A percentile compares a stretch with the other conserved stretches of the same genome.
These are phyloP conservation scores for Posidonia oceanica DNA, from an alignment of 116 monocot species.

Conservation along the genomic window DNA sequence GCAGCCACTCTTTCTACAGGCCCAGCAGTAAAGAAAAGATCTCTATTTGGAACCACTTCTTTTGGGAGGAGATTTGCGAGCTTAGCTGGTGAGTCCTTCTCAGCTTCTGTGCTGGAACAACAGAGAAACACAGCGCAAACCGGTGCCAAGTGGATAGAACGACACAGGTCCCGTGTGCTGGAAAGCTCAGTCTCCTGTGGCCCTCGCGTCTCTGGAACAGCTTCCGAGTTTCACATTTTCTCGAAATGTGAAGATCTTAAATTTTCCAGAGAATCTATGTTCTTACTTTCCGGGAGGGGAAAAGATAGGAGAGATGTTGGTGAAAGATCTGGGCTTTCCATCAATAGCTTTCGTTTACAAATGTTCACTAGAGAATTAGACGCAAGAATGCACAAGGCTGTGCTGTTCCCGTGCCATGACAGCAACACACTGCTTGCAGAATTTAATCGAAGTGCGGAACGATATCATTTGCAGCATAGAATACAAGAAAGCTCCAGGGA, in stretches of 20 bases:
- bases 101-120: no score
- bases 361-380: not conserved
- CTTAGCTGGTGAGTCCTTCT: not conserved
- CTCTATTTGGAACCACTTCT: not conserved
- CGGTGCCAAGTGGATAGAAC: not conserved
- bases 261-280: not conserved
- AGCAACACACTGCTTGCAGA: no score
- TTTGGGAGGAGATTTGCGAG: not conserved
- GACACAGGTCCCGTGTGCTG: not conserved
- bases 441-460: no score
- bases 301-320: not conserved
- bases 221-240: no score
- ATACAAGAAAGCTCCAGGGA: not conserved
- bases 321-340: not conserved
- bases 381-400: no score
- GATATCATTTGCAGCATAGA: not conserved
- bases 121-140: not conserved
- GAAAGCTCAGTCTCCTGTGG: not conserved
- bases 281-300: not conserved
- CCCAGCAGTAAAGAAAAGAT: no score
- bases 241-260: not conserved
- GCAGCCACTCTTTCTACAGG: no score
- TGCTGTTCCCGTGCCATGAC: no score
- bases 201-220: no score
- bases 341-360: not conserved